phyloP scores from a whole-genome alignment of 2,329 filamentous ascomycete species.

The Diaporthe caulivora region DNA sequence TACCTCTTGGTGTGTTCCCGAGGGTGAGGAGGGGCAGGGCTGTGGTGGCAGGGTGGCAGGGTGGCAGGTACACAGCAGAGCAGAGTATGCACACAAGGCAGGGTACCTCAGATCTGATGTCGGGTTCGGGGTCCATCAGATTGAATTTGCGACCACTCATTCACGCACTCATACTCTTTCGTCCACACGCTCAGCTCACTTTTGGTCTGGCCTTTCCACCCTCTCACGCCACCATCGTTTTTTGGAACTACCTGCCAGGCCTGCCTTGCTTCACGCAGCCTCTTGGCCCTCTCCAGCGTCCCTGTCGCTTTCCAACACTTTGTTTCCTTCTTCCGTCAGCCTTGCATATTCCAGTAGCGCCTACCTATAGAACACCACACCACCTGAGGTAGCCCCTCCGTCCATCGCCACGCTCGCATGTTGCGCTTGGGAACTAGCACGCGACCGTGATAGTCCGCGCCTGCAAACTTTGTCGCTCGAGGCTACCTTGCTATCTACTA shows the following conservation, averaged over 20 bases:
- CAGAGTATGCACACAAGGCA: not conserved
- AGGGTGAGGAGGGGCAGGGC: conserved; percentile 18
- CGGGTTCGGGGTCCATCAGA: conserved; percentile 30
- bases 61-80: not conserved
- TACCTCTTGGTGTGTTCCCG: not conserved
- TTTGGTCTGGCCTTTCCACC: not conserved
- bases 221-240: conserved; percentile 32
- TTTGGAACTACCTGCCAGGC: conserved; percentile 2
- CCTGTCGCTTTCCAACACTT: not conserved
- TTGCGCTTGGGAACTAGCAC: conserved; percentile 13
- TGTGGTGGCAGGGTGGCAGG: conserved; percentile 17
- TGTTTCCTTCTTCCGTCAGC: not conserved
- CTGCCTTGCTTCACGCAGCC: conserved; percentile 28
- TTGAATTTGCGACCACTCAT: conserved; percentile 22
- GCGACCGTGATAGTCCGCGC: conserved; percentile 23
- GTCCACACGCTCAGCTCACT: conserved; percentile 1
- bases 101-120: conserved; percentile 5
- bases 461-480: not conserved
- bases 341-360: not conserved
- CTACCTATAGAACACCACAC: not conserved
- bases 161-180: not conserved
- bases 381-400: not conserved
- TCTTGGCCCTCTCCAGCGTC: not conserved
- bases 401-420: conserved; percentile 17
- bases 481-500: not conserved